These are phyloP conservation scores for Aspergillus carlsbadensis DNA, from an alignment of 495 filamentous ascomycete species.

Conservation along the genomic window DNA sequence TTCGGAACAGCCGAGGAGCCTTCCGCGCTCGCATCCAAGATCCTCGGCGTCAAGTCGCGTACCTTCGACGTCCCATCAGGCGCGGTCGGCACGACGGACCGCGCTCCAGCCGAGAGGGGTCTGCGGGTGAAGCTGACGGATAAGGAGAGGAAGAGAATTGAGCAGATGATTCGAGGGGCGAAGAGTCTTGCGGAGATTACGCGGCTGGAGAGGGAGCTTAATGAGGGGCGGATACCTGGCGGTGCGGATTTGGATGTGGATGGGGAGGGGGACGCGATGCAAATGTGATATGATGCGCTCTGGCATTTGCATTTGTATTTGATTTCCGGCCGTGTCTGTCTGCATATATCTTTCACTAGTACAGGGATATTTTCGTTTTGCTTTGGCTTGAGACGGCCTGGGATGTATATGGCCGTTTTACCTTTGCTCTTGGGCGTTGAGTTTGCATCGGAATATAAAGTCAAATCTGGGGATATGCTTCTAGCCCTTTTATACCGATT, in stretches of 20 bases:
- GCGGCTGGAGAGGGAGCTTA: conserved; percentile 77
- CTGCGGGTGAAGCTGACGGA: conserved; percentile 69
- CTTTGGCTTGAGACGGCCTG: neutral
- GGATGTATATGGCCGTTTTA: neutral
- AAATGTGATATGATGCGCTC: too few relatives aligned
- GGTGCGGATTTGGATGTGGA: conserved; percentile 52
- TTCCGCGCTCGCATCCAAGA: conserved; percentile 80
- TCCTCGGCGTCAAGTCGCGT: conserved; percentile 83
- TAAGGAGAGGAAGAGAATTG: conserved; percentile 65
- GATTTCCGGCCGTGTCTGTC: too few relatives aligned
- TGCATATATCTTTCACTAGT: neutral
- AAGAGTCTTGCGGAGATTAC: conserved; percentile 85
- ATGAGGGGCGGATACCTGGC: conserved; percentile 78
- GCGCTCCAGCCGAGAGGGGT: conserved; percentile 56
- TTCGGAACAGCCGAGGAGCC: conserved; percentile 79
- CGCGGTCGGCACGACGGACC: conserved; percentile 38
- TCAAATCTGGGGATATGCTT: neutral
- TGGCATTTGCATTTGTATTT: too few relatives aligned
- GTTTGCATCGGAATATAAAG: neutral
- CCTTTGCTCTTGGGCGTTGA: neutral
- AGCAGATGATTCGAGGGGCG: conserved; percentile 76
- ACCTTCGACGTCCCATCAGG: conserved; percentile 68
- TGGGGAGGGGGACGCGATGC: conserved; percentile 37
- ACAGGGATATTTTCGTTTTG: neutral
- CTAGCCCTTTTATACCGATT: neutral